These are phyloP conservation scores for Exophiala sp. DNA, from an alignment of 2,329 filamentous ascomycete genomes.

Conservation along the genomic window DNA sequence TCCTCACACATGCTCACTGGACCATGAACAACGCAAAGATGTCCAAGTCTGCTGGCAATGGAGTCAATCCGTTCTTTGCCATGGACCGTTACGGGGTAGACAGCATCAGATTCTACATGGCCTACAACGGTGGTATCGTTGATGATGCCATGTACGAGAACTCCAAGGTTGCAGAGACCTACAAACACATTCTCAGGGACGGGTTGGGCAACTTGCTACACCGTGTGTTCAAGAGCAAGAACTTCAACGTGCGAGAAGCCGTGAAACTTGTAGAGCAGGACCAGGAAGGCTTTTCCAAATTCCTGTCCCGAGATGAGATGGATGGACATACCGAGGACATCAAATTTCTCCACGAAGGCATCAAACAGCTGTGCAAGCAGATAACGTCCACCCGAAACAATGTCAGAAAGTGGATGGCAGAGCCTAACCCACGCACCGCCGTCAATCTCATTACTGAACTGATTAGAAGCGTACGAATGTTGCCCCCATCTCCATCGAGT, in stretches of 20 bases:
- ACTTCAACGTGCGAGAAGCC: constrained; percentile 61
- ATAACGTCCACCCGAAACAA: constrained; percentile 7
- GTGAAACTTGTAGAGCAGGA: constrained; percentile 42
- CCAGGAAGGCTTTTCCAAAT: constrained; percentile 11
- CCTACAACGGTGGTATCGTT: constrained; percentile 68
- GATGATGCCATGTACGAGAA: constrained; percentile 86
- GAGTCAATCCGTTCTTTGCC: constrained; percentile 89
- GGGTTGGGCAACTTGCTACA: constrained; percentile 75
- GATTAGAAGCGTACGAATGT: constrained; percentile 51
- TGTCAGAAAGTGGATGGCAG: constrained; percentile 14
- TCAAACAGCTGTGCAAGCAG: constrained; percentile 3
- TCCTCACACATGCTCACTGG: constrained; percentile 93
- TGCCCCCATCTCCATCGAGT: neutral
- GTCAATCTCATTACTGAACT: constrained; percentile 59
- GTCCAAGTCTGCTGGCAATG: constrained; percentile 92
- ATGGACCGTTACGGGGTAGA: constrained; percentile 85
- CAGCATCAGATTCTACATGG: constrained; percentile 80
- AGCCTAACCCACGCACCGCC: constrained; percentile 58
- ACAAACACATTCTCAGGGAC: constrained; percentile 70
- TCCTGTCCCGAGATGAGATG: constrained; percentile 29
- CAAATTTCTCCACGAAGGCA: constrained; percentile 4
- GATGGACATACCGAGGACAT: constrained; percentile 36
- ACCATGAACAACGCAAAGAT: constrained; percentile 88
- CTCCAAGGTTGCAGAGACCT: constrained; percentile 63
- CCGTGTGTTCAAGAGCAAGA: constrained; percentile 61